Percentiles rank a stretch among this genome's conserved stretches.
phyloP scores from a whole-genome alignment of 164 flowering plant genomes.

The Nymphaea thermarum region DNA sequence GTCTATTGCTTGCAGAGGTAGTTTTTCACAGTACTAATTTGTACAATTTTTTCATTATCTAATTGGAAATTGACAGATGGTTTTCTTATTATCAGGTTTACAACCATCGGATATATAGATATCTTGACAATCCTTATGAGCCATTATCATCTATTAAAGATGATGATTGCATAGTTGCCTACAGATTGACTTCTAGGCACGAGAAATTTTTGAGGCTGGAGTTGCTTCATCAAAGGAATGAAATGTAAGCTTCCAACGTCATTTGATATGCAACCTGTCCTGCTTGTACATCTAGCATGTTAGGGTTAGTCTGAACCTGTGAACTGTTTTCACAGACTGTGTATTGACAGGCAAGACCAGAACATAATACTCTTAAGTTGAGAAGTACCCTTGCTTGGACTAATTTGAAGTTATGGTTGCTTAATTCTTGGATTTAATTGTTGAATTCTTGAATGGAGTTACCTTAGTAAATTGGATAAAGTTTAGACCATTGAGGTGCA shows the following conservation, averaged over 20 bases:
- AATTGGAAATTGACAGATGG: neutral
- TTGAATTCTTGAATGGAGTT: no score
- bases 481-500: no score
- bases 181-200: constrained; percentile 39
- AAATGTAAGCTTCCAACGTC: constrained; percentile 33
- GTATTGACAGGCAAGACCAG: no score
- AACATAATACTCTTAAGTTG: no score
- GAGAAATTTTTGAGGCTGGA: constrained; percentile 40
- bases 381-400: no score
- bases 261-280: neutral
- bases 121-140: constrained; percentile 52
- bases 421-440: no score
- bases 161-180: constrained; percentile 79
- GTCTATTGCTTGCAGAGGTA: constrained; percentile 83
- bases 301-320: no score
- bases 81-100: constrained; percentile 40
- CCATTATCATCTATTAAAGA: constrained; percentile 52
- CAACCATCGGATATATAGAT: constrained; percentile 46
- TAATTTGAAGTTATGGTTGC: no score
- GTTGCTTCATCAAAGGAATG: constrained; percentile 44
- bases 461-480: no score
- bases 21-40: neutral
- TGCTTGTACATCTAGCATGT: no score
- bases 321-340: no score
- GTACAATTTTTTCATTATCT: no score